Evolutionary conservation across 2,329 filamentous ascomycete genomes (phyloP), one percentile per base, ranked within the genome.

Genomic region (Claviceps quebecensis): DNA sequence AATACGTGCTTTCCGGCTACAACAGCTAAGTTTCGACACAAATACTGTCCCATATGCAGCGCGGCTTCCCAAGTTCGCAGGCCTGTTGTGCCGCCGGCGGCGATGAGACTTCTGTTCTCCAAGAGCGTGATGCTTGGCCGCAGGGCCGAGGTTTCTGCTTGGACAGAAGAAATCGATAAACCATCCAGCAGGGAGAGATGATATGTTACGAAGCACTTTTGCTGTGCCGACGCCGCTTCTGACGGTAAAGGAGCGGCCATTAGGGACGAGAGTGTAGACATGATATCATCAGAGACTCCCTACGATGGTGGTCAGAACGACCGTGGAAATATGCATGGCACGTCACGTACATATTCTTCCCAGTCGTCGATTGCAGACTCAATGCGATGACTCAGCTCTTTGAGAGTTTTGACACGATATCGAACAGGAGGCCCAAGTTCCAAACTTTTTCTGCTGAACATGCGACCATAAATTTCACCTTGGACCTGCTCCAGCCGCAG

Each of bases 201-300:
- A 62, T 94, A 95, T 39, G 83, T 88, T 53, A 94, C 85, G 62
- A 83, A 84, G 36, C 80, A 80, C 63, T 85, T 85, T 58, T 76
- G 77, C 67, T 90, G 87, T 23, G 80, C 85, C 52, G 82, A 77
- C 40, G 74, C 69, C 26, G 75, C 64, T 61, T 88, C 81, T 19
- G 81, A 74, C n/a, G 78, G 80, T 16, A 85, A 67, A 16, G 80
- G 78, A 34, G 75, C 72, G 19, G 75, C 72, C 52, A 94, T 73
- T 23, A 93, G 73, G 54, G 72, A 66, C 50, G 83, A 80, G 58
- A 94, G 75, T 39, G 74, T 71, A 51, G 73, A 72, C 76, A 91
- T 86, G 60, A 96, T 76, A 65, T 84, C 75, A 67, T 95, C 87
- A 55, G 84, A 88, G 46, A 95, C 82, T 65, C 84, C 88, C 90